Conservation (phyloP, 371 early-diverging fungal genomes). For the Funneliformis caledonium region DNA sequence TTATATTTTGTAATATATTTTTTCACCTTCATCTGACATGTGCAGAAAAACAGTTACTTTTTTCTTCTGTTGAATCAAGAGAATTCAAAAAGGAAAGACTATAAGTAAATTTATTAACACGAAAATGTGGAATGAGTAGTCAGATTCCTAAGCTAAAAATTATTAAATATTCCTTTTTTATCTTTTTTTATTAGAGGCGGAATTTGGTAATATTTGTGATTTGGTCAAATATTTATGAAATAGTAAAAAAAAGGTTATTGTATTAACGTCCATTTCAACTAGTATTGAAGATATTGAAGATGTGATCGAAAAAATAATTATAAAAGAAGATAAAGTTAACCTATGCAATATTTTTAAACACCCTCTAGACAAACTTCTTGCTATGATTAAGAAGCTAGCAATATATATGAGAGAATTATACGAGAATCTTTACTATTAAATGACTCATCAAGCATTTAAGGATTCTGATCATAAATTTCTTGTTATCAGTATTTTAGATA, state of each 20-base stretch:
- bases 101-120: constrained; percentile 16
- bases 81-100: neutral
- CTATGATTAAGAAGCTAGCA: neutral
- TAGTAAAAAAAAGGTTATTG: neutral
- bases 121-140: neutral
- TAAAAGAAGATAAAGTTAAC: no score
- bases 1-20: neutral
- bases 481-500: neutral
- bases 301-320: neutral
- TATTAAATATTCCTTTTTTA: neutral
- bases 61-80: neutral
- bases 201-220: neutral
- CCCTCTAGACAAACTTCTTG: neutral
- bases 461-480: neutral
- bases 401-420: constrained; percentile 3
- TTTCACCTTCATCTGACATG: no score
- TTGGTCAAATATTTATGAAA: neutral
- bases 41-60: neutral
- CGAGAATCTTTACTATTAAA: neutral
- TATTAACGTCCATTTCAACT: neutral
- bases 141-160: neutral
- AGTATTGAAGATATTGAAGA: neutral
- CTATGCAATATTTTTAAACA: neutral
- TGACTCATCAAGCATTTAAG: neutral
- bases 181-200: neutral